Base-by-base conservation (phyloP, 192 early-diverging fungal species). In the Mortierella alpina region DNA sequence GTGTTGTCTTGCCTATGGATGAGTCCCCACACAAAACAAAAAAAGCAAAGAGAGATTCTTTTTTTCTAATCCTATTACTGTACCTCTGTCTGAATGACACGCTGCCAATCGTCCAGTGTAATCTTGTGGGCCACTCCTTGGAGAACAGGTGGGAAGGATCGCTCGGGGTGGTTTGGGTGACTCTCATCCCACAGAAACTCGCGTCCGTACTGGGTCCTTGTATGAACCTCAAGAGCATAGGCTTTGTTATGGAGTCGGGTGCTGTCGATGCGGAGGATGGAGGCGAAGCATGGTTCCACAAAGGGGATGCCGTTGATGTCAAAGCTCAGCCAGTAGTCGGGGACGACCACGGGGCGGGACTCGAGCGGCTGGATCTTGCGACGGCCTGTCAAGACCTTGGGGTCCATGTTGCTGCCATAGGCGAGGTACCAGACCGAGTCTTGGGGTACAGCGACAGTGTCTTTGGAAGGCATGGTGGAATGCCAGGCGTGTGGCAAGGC, bases 371-470 rank as follows among this genome's bases (percentile, higher is more conserved):
- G 23, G 39, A 84, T 63, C 22, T 79, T 79, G 50, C 83, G 83
- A 1, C 70, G 58, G 18, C 75, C 75, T 13, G 66, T 58, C 39
- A 84, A 63, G 46, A 70, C 68, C 31, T 79, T 79, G 53, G 70
- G 70, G 9, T 68, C 60, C 75, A 84, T 78, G 64, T 84, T 79
- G 46, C 72, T 74, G 5, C 82, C 82, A 11, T 79, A 84, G 45
- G 68, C 76, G 0, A 79, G 59, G 42, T 79, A 79, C 68, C 69
- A 79, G 31, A 79, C 51, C 7, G 71, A 60, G 13, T 59, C 49
- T 58, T 39, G 52, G 54, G 18, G 31, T 31, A 3, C 31, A 31
- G 31, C 31, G 31, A 31, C 31, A 31, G 31, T 31, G 31, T 31
- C 31, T 31, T 31, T 31, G 31, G 31, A 31, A 3, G 31, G 31